phyloP scores from a whole-genome alignment of 176 grass and related monocot genomes.

The Ananas comosus region DNA sequence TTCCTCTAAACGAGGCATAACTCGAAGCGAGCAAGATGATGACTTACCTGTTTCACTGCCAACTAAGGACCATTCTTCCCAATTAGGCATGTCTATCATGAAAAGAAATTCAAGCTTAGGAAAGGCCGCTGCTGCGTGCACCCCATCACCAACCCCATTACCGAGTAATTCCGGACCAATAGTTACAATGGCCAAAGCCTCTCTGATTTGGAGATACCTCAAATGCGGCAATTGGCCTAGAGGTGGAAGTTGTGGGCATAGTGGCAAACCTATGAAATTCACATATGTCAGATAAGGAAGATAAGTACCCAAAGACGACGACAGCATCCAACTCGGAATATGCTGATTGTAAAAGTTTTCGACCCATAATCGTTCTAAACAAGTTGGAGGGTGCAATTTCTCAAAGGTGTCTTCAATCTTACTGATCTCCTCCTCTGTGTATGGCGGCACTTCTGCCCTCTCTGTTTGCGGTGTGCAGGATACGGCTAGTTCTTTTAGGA shows the following conservation, averaged over 20 bases:
- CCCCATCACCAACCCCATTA: neutral
- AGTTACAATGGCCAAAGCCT: conserved; percentile 11
- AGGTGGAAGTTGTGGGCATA: conserved; percentile 18
- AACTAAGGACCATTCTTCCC: conserved; percentile 26
- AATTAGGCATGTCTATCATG: conserved; percentile 20
- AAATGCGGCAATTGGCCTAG: conserved; percentile 22
- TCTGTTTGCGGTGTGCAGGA: neutral
- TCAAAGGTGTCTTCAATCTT: conserved; percentile 8
- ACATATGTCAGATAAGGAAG: conserved; percentile 12
- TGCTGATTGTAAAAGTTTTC: neutral
- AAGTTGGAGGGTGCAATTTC: conserved; percentile 17
- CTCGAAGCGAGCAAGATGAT: neutral
- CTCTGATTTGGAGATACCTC: conserved; percentile 9
- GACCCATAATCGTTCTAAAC: conserved; percentile 8
- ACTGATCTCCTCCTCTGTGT: neutral
- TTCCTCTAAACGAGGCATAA: conserved; percentile 11
- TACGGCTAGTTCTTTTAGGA: conserved; percentile 1
- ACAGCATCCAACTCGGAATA: conserved; percentile 10
- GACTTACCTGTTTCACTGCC: neutral
- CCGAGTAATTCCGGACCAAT: conserved; percentile 22
- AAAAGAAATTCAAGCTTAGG: conserved; percentile 22
- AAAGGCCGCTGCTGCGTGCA: conserved; percentile 7
- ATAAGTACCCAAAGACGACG: neutral
- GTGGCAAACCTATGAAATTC: conserved; percentile 1
- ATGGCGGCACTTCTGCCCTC: neutral